These are phyloP conservation scores for Kockiozyma suomiensis DNA, from an alignment of 805 yeast genomes.

Conservation along the genomic window DNA sequence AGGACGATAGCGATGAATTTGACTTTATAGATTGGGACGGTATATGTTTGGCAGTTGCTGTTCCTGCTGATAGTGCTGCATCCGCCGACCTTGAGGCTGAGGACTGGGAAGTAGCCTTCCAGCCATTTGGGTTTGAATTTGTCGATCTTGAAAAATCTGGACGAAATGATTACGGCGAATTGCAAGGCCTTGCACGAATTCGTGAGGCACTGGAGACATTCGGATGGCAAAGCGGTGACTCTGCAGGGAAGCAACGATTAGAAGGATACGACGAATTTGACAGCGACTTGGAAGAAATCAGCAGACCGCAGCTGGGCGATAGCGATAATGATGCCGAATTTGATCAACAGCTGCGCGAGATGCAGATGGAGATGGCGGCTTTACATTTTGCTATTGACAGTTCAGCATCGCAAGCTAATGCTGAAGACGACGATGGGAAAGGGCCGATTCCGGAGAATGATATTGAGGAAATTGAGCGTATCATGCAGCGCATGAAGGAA, in stretches of 20 bases:
- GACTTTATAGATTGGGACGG: conserved; percentile 32
- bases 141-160: conserved; percentile 31
- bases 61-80: not conserved
- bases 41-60: conserved; percentile 30
- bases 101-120: conserved; percentile 29
- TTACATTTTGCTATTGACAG: conserved; percentile 26
- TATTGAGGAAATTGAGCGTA: conserved; percentile 39
- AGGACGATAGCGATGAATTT: conserved; percentile 28
- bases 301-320: conserved; percentile 9
- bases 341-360: conserved; percentile 28
- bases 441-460: conserved; percentile 19
- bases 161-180: conserved; percentile 33
- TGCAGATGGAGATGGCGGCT: conserved; percentile 35
- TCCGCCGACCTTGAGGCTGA: conserved; percentile 21
- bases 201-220: conserved; percentile 39
- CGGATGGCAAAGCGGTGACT: conserved; percentile 14
- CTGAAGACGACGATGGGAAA: conserved; percentile 14
- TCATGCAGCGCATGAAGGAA: conserved; percentile 37
- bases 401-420: conserved; percentile 5
- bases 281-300: conserved; percentile 4
- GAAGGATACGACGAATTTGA: conserved; percentile 14
- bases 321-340: conserved; percentile 17
- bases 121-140: conserved; percentile 38
- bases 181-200: conserved; percentile 38
- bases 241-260: not conserved